Evolutionary conservation across 805 yeast species (phyloP).

Genomic region (Candida cerambycidarum): DNA sequence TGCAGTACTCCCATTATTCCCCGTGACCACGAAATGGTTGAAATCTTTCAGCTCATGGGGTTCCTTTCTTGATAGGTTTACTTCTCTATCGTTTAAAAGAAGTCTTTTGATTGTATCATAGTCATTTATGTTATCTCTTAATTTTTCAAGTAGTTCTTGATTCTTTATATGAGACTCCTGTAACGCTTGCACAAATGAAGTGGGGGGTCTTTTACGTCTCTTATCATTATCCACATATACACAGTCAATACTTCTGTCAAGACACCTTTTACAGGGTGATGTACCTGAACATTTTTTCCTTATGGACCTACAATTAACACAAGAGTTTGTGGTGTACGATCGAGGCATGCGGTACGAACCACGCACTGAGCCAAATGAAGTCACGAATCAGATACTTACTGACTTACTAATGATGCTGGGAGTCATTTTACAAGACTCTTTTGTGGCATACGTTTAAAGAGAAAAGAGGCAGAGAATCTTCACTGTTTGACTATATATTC

Average conservation of each 20-base stretch:
- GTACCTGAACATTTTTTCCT: slow-evolving; percentile 13
- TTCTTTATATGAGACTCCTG: slow-evolving; percentile 7
- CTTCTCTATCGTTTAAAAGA: neutral
- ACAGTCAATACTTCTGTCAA: slow-evolving; percentile 7
- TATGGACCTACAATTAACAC: neutral
- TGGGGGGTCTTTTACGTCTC: slow-evolving; percentile 8
- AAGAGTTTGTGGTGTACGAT: neutral
- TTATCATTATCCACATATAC: slow-evolving; percentile 9
- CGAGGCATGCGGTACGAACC: neutral
- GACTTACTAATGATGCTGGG: no score
- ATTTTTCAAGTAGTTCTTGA: slow-evolving; percentile 5
- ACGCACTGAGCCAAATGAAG: no score
- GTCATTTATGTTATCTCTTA: slow-evolving; percentile 5
- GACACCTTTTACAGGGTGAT: slow-evolving; percentile 11
- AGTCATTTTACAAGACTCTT: no score
- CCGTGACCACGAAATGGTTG: slow-evolving; percentile 8
- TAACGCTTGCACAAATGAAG: slow-evolving; percentile 11
- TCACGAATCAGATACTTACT: no score
- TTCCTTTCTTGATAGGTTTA: neutral
- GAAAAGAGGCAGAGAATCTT: neutral
- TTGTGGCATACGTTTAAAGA: no score
- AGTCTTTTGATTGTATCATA: slow-evolving; percentile 4
- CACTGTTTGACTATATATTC: neutral
- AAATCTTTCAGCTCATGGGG: neutral
- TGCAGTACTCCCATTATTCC: slow-evolving; percentile 1